Conservation (phyloP, 805 yeast genomes). For the Yamadazyma phyllophila region DNA sequence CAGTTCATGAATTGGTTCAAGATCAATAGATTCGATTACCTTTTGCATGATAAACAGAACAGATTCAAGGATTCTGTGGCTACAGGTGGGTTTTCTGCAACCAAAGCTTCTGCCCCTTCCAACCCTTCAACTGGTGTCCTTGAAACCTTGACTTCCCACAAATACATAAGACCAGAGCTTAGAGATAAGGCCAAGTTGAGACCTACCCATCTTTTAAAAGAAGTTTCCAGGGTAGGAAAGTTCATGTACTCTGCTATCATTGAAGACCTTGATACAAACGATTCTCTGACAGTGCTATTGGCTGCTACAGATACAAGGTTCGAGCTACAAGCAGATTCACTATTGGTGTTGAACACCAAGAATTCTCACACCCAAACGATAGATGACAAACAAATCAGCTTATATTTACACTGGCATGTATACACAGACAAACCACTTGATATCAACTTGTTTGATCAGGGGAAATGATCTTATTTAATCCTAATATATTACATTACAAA, state of each 20-base stretch:
- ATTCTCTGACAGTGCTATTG: conserved; percentile 3
- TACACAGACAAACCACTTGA: conserved; percentile 14
- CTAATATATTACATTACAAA: conserved; percentile 1
- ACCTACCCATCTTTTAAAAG: conserved; percentile 12
- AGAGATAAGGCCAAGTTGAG: background rate
- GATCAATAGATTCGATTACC: conserved; percentile 11
- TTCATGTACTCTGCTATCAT: conserved; percentile 13
- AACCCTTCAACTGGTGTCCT: background rate
- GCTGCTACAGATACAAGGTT: conserved; percentile 12
- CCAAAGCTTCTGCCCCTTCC: background rate
- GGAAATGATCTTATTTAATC: background rate
- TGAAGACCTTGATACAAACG: background rate
- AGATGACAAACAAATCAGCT: background rate
- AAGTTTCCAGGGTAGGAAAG: conserved; percentile 9
- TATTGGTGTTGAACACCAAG: conserved; percentile 9
- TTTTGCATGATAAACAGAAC: conserved; percentile 10
- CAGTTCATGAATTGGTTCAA: conserved; percentile 12
- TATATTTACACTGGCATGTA: conserved; percentile 14
- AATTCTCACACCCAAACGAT: conserved; percentile 7
- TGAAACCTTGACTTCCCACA: background rate
- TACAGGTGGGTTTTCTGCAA: background rate
- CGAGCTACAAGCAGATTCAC: background rate
- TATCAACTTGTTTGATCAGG: conserved; percentile 1
- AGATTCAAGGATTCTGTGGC: background rate
- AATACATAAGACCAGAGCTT: conserved; percentile 13